phyloP scores from a whole-genome alignment of 768 basidiomycete genomes.

The Hypsizygus marmoreus region DNA sequence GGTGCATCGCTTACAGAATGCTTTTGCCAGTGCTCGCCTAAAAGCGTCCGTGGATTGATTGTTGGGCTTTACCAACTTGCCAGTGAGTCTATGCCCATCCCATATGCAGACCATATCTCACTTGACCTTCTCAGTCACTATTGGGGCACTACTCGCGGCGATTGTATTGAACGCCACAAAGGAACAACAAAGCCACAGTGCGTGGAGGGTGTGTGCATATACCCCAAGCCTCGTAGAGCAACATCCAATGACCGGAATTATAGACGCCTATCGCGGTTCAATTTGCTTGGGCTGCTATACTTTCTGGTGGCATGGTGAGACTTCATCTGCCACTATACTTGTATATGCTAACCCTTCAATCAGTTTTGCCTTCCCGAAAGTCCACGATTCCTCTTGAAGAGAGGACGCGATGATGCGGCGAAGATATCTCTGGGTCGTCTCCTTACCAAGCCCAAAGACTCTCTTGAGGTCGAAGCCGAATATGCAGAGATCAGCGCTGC shows the following conservation, averaged over 20 bases:
- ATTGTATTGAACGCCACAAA: slow-evolving; percentile 71
- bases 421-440: slow-evolving; percentile 64
- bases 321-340: background rate
- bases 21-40: slow-evolving; percentile 50
- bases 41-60: slow-evolving; percentile 73
- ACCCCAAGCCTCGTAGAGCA: too few relatives aligned
- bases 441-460: slow-evolving; percentile 48
- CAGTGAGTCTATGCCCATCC: slow-evolving; percentile 12
- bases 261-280: slow-evolving; percentile 65
- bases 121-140: slow-evolving; percentile 59
- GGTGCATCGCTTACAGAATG: slow-evolving; percentile 2
- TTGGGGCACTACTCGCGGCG: slow-evolving; percentile 74
- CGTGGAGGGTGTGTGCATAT: slow-evolving; percentile 34
- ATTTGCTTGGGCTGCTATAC: slow-evolving; percentile 77
- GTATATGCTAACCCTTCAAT: background rate
- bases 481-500: slow-evolving; percentile 50
- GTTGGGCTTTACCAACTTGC: slow-evolving; percentile 43
- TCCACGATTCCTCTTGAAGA: slow-evolving; percentile 79
- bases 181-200: slow-evolving; percentile 47
- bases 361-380: slow-evolving; percentile 37
- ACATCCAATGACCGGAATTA: background rate
- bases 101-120: background rate
- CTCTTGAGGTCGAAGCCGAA: slow-evolving; percentile 55
- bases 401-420: slow-evolving; percentile 61
- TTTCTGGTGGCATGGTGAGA: slow-evolving; percentile 61